Conservation (phyloP, 75 land plant genomes). For the Azolla pinnata region DNA sequence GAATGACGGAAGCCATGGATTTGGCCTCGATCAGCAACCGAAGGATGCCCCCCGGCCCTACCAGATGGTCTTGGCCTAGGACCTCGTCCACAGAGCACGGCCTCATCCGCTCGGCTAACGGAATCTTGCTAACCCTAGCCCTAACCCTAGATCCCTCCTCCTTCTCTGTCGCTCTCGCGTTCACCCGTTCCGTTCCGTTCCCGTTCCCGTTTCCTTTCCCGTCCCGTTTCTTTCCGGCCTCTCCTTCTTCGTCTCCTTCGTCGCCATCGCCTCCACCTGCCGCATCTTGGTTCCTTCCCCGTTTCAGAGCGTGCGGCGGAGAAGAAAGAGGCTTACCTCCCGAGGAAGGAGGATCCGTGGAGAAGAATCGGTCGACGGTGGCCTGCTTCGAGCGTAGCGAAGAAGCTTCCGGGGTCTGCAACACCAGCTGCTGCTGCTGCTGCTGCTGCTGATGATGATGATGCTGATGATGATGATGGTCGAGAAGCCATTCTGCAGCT, state of each 20-base stretch:
- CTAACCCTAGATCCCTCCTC: no score
- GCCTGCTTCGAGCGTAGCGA: conserved; percentile 11
- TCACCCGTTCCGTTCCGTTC: no score
- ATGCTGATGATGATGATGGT: no score
- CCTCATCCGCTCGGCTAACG: conserved; percentile 67
- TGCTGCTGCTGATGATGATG: conserved; percentile 13
- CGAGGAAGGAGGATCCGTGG: not conserved
- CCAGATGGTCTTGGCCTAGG: conserved; percentile 76
- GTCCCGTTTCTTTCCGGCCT: no score
- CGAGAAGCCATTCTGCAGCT: conserved; percentile 84
- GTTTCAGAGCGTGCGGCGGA: no score
- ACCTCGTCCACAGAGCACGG: conserved; percentile 50
- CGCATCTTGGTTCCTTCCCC: no score
- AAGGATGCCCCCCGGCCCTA: conserved; percentile 34
- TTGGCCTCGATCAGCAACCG: conserved; percentile 26
- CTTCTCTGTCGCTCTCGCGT: no score
- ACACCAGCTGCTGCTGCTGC: conserved; percentile 3
- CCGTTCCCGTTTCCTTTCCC: no score
- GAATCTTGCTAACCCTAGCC: conserved; percentile 16
- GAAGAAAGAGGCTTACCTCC: no score
- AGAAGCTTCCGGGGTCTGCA: not conserved
- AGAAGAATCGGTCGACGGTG: conserved; percentile 17
- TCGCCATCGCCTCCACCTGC: no score
- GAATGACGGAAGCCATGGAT: conserved; percentile 36
- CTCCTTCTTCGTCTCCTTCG: no score